These are phyloP conservation scores for Hygrophila difformis DNA, from an alignment of 257 asterid species.

Conservation along the genomic window DNA sequence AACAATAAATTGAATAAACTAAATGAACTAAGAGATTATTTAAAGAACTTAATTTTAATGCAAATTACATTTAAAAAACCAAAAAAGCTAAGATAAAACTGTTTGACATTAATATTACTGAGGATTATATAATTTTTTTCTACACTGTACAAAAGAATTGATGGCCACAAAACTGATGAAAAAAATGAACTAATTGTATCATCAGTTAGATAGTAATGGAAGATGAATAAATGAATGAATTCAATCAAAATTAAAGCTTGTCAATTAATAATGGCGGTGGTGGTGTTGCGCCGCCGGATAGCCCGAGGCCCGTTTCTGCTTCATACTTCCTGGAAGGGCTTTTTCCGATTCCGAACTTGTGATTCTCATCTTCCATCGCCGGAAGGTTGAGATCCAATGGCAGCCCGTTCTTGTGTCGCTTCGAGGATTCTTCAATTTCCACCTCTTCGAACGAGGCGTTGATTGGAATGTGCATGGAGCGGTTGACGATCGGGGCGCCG, in stretches of 20 bases:
- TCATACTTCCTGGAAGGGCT: constrained; percentile 18
- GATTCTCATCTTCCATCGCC: constrained; percentile 16
- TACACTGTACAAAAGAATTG: no score
- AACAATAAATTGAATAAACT: no score
- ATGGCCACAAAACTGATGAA: no score
- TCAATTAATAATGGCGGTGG: constrained; percentile 28
- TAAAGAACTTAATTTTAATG: no score
- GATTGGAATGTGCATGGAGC: constrained; percentile 8
- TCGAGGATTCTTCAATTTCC: constrained; percentile 20
- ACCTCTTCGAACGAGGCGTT: constrained; percentile 21
- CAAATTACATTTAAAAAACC: no score
- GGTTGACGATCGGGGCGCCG: constrained; percentile 6
- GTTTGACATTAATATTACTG: no score
- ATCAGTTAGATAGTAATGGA: no score
- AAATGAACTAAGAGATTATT: no score
- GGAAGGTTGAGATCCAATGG: constrained; percentile 51
- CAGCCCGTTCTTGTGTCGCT: constrained; percentile 25
- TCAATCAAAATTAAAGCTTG: constrained; percentile 10
- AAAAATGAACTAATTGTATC: no score
- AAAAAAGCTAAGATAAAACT: no score
- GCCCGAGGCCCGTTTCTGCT: constrained; percentile 18
- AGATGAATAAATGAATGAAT: not conserved
- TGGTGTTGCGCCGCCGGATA: constrained; percentile 31
- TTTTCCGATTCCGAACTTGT: constrained; percentile 13
- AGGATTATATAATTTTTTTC: no score